phyloP scores from a whole-genome alignment of 257 asterid species.

The Capsicum rhomboideum region DNA sequence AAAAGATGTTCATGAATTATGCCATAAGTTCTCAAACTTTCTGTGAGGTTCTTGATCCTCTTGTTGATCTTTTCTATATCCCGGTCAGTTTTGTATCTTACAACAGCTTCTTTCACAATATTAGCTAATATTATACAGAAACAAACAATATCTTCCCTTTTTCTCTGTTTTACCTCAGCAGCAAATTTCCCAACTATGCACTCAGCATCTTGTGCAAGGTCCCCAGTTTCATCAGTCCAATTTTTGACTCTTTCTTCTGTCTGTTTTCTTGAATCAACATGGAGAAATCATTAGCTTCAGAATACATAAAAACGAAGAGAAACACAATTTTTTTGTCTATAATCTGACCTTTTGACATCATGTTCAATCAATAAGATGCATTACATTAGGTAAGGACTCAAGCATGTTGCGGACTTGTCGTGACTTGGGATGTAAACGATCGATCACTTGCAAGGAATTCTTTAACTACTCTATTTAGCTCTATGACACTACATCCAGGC shows the following conservation, averaged over 20 bases:
- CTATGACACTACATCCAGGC: conserved; percentile 67
- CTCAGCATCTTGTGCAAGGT: background rate
- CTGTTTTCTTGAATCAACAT: background rate
- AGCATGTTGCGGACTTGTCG: conserved; percentile 18
- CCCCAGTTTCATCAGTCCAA: background rate
- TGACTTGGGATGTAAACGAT: conserved; percentile 31
- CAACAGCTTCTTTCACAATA: background rate
- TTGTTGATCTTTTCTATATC: background rate
- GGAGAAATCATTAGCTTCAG: too few species aligned
- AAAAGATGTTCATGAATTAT: background rate
- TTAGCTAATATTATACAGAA: background rate
- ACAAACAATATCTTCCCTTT: background rate
- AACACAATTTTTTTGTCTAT: too few species aligned
- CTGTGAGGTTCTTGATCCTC: background rate
- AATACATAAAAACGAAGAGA: too few species aligned
- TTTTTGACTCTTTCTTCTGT: background rate
- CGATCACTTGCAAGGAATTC: conserved; percentile 60
- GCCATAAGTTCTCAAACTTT: background rate
- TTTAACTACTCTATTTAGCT: conserved; percentile 45
- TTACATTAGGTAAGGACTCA: conserved; percentile 22
- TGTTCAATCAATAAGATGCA: conserved; percentile 7
- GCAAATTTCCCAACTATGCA: background rate
- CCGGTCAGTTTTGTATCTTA: background rate
- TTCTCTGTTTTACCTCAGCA: background rate
- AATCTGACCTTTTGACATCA: background rate